Evolutionary conservation across 345 rosid genomes (phyloP), one percentile per base, ranked within the genome.

Genomic region (Syzygium jambos): DNA sequence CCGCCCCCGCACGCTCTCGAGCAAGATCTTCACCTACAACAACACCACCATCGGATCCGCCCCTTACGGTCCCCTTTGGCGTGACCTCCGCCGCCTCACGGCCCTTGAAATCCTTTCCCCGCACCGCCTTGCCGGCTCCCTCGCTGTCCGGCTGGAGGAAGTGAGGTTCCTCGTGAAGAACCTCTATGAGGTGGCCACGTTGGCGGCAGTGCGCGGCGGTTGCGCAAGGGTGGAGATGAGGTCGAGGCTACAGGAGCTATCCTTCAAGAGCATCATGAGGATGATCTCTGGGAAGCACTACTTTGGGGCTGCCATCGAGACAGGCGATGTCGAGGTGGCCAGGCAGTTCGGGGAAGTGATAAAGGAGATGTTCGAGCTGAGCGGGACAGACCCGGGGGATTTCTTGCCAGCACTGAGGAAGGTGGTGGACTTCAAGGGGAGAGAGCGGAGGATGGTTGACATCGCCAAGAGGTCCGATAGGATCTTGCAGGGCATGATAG

Each of bases 41-140:
- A 43, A 23, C 86, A 82, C 90, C 11, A 51, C 21, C 55, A 38
- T 91, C 5, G 41, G 65, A 5, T 4, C 63, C 7, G 84, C 91
- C 21, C 82, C 90, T 3, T 89, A 88, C 85, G 89, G 93, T 5
- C 84, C 63, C 12, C 86, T 46, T 10, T 90, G 91, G 91, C 88
- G 88, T 30, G 83, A 86, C 87, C 90, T 90, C 27, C 68, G 93
- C 77, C 88, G 90, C 49, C 49, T 91, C 56, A 53, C 90, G 52
- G 56, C 84, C 29, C 51, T 86, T 11, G 89, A 91, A 43, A 77
- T 91, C 30, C 88, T 91, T 89, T 91, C 90, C 12, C n/a, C 82
- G 10, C 77, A 55, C 16, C 85, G 89, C 11, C 87, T 90, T 80
- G 52, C 84, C 68, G n/a, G 84, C 49, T 86, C 82, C 41, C 46